phyloP scores from a whole-genome alignment of 768 basidiomycete genomes.

The Leccinum pellstonianum region DNA sequence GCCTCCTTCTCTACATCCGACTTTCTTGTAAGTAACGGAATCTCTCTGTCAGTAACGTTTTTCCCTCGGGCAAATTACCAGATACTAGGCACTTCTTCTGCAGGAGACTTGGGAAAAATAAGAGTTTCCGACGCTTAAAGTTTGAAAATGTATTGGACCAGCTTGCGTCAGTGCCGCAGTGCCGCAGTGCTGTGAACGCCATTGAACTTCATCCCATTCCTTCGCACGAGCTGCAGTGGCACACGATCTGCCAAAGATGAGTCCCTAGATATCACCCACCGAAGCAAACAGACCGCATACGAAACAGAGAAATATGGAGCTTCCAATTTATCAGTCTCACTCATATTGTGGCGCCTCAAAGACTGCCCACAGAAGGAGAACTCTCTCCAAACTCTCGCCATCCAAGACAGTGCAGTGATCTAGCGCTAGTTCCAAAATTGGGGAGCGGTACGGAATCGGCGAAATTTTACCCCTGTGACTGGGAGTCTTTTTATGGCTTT shows the following conservation, averaged over 20 bases:
- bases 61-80: background rate
- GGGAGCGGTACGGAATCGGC: background rate
- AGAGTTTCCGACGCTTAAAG: background rate
- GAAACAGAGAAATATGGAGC: background rate
- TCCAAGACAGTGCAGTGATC: slow-evolving; percentile 1
- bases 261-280: background rate
- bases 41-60: background rate
- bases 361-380: background rate
- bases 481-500: slow-evolving; percentile 9
- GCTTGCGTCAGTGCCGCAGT: background rate
- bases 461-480: background rate
- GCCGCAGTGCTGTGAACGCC: background rate
- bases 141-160: background rate
- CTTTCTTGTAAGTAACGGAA: slow-evolving; percentile 6
- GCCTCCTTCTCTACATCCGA: background rate
- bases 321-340: slow-evolving; percentile 6
- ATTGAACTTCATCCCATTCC: background rate
- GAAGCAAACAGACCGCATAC: background rate
- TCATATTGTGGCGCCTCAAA: slow-evolving; percentile 10
- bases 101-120: background rate
- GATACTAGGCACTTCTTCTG: background rate
- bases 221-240: background rate
- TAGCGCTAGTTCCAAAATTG: slow-evolving; percentile 3
- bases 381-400: slow-evolving; percentile 8
- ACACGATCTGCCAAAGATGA: background rate